phyloP scores from a whole-genome alignment of 208 protist genomes.

The Blastocrithidia nonstop region DNA sequence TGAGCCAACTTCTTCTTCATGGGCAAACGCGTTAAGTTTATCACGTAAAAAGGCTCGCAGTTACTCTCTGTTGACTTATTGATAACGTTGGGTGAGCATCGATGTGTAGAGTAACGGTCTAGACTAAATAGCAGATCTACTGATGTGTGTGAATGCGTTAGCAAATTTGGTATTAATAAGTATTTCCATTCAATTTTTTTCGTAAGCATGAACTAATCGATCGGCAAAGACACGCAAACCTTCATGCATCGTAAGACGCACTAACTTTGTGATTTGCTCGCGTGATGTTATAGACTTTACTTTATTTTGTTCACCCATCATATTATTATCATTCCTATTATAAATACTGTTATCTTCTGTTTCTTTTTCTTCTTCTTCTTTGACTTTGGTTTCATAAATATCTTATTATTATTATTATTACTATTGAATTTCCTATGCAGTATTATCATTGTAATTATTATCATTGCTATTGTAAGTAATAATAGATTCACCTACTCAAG shows the following conservation, averaged over 20 bases:
- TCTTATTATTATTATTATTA: too few species aligned
- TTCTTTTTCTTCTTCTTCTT: neutral
- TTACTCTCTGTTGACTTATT: constrained; percentile 58
- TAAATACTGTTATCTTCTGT: constrained; percentile 14
- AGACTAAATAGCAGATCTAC: constrained; percentile 18
- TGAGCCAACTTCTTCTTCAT: constrained; percentile 87
- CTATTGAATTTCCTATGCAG: too few species aligned
- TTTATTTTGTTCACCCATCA: too few species aligned
- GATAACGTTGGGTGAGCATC: constrained; percentile 88
- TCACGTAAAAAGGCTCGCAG: constrained; percentile 87
- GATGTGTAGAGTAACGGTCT: constrained; percentile 94
- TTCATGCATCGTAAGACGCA: constrained; percentile 95
- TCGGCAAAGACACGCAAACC: constrained; percentile 95
- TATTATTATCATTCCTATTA: too few species aligned
- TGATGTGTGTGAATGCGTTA: constrained; percentile 69
- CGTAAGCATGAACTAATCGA: constrained; percentile 86
- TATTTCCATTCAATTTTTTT: constrained; percentile 90
- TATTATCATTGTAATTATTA: too few species aligned
- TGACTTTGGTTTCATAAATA: neutral
- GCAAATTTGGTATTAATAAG: constrained; percentile 56
- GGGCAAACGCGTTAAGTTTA: constrained; percentile 87
- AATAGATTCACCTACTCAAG: too few species aligned
- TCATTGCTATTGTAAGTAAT: constrained; percentile 10
- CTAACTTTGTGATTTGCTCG: constrained; percentile 45
- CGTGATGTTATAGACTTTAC: neutral